Percentiles rank a stretch among this genome's conserved stretches.
These are phyloP conservation scores for Aspergillus sp. DNA, from an alignment of 2,329 filamentous ascomycete species.

Conservation along the genomic window DNA sequence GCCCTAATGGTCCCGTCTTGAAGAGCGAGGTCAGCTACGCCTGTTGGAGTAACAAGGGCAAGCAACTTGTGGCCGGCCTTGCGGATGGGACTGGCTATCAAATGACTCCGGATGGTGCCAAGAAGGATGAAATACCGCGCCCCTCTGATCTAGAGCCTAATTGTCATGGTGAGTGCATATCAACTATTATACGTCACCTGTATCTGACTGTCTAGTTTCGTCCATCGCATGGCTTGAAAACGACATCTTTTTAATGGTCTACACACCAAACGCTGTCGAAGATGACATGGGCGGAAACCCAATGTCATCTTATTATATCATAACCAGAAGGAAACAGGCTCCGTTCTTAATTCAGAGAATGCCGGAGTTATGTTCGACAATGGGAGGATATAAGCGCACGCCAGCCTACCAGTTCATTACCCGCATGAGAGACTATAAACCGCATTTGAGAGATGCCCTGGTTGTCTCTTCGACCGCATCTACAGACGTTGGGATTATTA, in stretches of 20 bases:
- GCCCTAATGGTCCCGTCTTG: slow-evolving; percentile 55
- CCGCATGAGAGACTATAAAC: slow-evolving; percentile 70
- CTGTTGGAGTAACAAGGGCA: slow-evolving; percentile 87
- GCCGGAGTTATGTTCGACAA: slow-evolving; percentile 63
- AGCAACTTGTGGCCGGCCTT: slow-evolving; percentile 81
- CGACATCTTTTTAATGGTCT: slow-evolving; percentile 68
- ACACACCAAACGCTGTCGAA: slow-evolving; percentile 54
- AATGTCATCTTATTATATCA: slow-evolving; percentile 66
- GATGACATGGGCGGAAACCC: slow-evolving; percentile 45
- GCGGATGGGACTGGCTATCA: slow-evolving; percentile 71
- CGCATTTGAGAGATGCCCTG: slow-evolving; percentile 69
- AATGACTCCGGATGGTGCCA: slow-evolving; percentile 70
- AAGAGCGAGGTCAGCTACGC: slow-evolving; percentile 70
- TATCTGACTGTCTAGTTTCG: slow-evolving; percentile 46
- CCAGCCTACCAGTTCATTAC: slow-evolving; percentile 69
- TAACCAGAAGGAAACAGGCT: slow-evolving; percentile 55
- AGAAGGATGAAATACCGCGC: slow-evolving; percentile 68
- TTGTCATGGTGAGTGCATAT: slow-evolving; percentile 52
- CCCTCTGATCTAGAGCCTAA: slow-evolving; percentile 57
- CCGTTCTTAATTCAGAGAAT: slow-evolving; percentile 65
- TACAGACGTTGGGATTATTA: slow-evolving; percentile 69
- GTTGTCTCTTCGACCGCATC: slow-evolving; percentile 74
- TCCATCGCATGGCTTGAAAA: slow-evolving; percentile 84
- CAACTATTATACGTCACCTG: background rate
- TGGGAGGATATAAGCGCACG: slow-evolving; percentile 49